A percentile compares a stretch with the other conserved stretches of the same genome.
Conservation (phyloP, 1,284 basidiomycete genomes). For the Mycena citricolor region DNA sequence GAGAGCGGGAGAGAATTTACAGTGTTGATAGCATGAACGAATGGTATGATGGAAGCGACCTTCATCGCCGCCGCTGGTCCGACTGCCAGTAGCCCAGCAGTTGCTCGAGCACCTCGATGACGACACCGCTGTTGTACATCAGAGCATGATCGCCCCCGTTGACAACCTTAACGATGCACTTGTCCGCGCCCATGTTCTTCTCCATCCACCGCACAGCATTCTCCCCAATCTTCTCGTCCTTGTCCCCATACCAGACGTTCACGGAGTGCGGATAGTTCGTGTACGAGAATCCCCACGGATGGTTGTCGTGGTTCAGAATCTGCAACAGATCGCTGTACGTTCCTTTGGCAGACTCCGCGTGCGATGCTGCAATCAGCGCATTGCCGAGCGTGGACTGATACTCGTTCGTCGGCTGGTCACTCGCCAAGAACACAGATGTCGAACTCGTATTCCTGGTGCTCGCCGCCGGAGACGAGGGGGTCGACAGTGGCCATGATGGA, state of each 20-base stretch:
- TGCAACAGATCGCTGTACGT: slow-evolving; percentile 89
- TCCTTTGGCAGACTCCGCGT: slow-evolving; percentile 90
- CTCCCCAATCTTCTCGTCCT: slow-evolving; percentile 90
- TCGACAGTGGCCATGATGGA: slow-evolving; percentile 36
- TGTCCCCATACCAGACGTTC: slow-evolving; percentile 90
- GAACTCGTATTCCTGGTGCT: slow-evolving; percentile 42
- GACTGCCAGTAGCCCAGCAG: slow-evolving; percentile 59
- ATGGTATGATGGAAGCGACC: no score
- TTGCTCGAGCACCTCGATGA: slow-evolving; percentile 84
- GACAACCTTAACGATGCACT: slow-evolving; percentile 79
- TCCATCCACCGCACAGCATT: slow-evolving; percentile 91
- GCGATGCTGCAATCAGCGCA: slow-evolving; percentile 89
- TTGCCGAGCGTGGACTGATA: slow-evolving; percentile 77
- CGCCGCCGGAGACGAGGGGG: slow-evolving; percentile 50
- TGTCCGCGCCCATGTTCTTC: slow-evolving; percentile 72
- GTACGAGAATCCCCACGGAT: slow-evolving; percentile 85
- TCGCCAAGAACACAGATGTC: slow-evolving; percentile 36
- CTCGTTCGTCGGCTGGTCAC: slow-evolving; percentile 15
- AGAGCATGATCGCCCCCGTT: slow-evolving; percentile 88
- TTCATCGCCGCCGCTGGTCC: slow-evolving; percentile 16
- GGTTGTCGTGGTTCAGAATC: slow-evolving; percentile 84
- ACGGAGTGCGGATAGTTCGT: slow-evolving; percentile 76
- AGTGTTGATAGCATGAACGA: slow-evolving; percentile 15
- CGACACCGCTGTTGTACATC: slow-evolving; percentile 87
- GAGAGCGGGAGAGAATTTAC: no score